Base-by-base conservation (phyloP, 345 rosid genomes). In the Boechera stricta region DNA sequence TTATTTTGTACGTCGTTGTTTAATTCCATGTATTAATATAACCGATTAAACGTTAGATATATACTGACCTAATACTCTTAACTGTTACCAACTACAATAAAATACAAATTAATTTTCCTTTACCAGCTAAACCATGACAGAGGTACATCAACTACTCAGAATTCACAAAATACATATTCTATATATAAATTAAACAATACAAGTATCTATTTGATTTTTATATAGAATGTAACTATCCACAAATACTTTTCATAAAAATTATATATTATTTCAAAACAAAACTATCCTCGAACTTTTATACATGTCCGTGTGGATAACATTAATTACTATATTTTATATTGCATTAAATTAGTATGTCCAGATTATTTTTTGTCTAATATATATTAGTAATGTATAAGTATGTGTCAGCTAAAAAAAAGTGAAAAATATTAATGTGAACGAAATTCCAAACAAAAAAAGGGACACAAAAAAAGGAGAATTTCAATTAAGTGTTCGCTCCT, bases 31-130 rank as follows among this genome's bases (percentile, higher is more conserved):
- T 44, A 55, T 39, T 65, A 32, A 52, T 31, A 26, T 24, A 51
- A 66, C 57, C 35, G 44, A 72, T 65, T 58, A 41, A 78, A 51
- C 32, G 54, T 59, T 21, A 72, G 64, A 72, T 66, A 44, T 13
- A 44, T 44, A 66, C 69, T 41, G 77, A 78, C 77, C 64, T 58
- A 78, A 78, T 59, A 66, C 81, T 67, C 73, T 60, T 66, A 65
- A 71, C 72, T 77, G 53, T 71, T 71, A 77, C 76, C 81, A 71
- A 78, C 81, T 58, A 65, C 69, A 65, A 58, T 66, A 49, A 28
- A 48, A 65, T 78, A 71, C 77, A 9, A 49, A 65, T 65, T n/a
- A 65, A 39, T 8, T n/a, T 49, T 32, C 68, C 71, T 32, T 51
- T 63, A 77, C 71, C 55, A 69, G 59, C 71, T 45, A 77, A 77